A percentile compares a stretch with the other conserved stretches of the same genome.
These are phyloP conservation scores for Sporothrix variecibatus DNA, from an alignment of 2,329 filamentous ascomycete species.

Conservation along the genomic window DNA sequence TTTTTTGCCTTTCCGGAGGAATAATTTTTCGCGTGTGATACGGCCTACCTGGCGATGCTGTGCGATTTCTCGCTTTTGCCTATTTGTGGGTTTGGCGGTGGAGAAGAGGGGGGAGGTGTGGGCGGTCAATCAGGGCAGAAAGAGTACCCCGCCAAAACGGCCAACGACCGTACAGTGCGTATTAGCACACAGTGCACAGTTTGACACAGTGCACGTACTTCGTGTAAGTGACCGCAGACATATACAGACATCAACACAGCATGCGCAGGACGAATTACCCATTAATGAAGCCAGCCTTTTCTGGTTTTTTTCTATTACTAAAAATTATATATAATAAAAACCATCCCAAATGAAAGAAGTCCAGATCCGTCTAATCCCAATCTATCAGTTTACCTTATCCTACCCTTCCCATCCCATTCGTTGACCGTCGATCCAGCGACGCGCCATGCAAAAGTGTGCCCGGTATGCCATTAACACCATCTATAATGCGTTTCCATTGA, in stretches of 20 bases:
- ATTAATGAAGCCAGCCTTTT: constrained; percentile 11
- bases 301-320: not conserved
- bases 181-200: not conserved
- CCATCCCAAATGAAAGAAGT: not conserved
- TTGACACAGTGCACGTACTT: not conserved
- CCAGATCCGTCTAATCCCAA: not conserved
- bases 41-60: constrained; percentile 17
- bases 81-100: constrained; percentile 27
- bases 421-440: constrained; percentile 9
- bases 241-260: not conserved
- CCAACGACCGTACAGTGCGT: not conserved
- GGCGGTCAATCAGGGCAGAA: constrained; percentile 16
- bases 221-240: not conserved
- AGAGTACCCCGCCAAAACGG: constrained; percentile 1
- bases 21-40: constrained; percentile 25
- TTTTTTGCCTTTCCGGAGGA: constrained; percentile 27
- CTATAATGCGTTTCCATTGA: not conserved
- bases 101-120: too few relatives aligned
- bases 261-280: not conserved
- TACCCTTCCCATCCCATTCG: too few relatives aligned
- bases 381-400: not conserved
- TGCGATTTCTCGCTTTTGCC: constrained; percentile 22
- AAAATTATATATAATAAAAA: not conserved
- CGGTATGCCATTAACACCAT: not conserved
- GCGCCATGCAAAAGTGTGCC: not conserved